Evolutionary conservation across 768 basidiomycete genomes (phyloP).

Genomic region (Kwoniella heveanensis): DNA sequence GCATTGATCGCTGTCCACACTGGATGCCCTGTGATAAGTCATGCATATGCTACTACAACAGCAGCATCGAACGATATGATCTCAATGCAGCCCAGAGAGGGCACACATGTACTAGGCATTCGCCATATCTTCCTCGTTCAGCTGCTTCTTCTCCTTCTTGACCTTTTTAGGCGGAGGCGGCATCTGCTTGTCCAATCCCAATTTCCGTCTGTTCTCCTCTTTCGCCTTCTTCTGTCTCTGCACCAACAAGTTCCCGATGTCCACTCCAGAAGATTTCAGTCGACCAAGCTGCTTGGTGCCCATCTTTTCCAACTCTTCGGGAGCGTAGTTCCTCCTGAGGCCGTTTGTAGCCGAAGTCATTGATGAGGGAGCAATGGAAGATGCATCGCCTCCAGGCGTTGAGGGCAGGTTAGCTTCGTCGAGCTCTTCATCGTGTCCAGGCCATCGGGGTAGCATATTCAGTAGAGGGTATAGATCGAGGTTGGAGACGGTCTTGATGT

Average conservation of each 20-base stretch:
- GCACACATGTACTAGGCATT: slow-evolving; percentile 1
- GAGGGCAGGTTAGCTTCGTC: slow-evolving; percentile 32
- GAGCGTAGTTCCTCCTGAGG: slow-evolving; percentile 18
- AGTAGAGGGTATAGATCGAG: slow-evolving; percentile 46
- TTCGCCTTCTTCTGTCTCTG: slow-evolving; percentile 46
- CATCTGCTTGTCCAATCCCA: slow-evolving; percentile 3
- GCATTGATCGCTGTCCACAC: no score
- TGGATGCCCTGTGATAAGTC: neutral
- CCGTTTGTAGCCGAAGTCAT: slow-evolving; percentile 4
- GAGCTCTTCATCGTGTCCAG: slow-evolving; percentile 51
- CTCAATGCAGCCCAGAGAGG: no score
- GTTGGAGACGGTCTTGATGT: slow-evolving; percentile 21
- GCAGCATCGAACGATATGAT: no score
- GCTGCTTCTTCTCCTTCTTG: neutral
- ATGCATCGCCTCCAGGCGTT: neutral
- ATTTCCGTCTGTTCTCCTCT: slow-evolving; percentile 38
- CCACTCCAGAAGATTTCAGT: slow-evolving; percentile 47
- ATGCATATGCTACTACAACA: neutral
- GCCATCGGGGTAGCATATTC: slow-evolving; percentile 49
- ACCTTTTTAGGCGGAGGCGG: neutral
- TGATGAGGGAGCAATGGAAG: slow-evolving; percentile 12
- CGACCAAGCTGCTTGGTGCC: slow-evolving; percentile 41
- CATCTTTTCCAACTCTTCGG: slow-evolving; percentile 38
- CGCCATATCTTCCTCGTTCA: slow-evolving; percentile 13
- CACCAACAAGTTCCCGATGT: slow-evolving; percentile 33